These are phyloP conservation scores for Rhododendron vialii DNA, from an alignment of 148 eudicot genomes.

Conservation along the genomic window DNA sequence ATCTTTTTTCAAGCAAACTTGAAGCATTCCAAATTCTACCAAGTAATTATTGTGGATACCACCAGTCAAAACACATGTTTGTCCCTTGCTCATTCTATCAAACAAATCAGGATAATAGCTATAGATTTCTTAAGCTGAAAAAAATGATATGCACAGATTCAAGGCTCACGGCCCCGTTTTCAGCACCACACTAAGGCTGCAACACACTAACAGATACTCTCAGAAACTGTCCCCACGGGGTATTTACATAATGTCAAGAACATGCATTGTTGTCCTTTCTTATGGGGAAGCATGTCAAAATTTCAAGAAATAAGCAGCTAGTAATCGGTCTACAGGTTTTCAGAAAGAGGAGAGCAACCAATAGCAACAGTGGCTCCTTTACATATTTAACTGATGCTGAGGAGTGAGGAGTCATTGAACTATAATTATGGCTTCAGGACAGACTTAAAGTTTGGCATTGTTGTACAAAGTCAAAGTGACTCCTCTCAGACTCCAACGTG, in stretches of 20 bases:
- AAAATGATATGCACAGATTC: background rate
- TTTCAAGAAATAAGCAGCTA: background rate
- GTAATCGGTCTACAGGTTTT: background rate
- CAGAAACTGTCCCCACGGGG: background rate
- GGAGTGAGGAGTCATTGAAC: background rate
- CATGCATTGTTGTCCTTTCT: background rate
- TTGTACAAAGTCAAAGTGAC: background rate
- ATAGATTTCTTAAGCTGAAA: background rate
- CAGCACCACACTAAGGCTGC: constrained; percentile 1
- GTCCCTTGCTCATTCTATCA: background rate
- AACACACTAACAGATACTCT: background rate
- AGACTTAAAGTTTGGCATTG: background rate
- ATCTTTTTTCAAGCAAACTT: background rate
- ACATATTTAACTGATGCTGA: background rate
- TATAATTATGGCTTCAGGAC: background rate
- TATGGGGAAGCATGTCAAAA: background rate
- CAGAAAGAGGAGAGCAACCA: background rate
- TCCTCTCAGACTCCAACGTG: background rate
- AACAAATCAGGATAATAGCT: background rate
- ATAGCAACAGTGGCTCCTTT: background rate
- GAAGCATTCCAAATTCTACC: background rate
- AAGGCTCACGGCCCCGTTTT: background rate
- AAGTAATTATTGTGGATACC: background rate
- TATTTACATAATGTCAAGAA: background rate
- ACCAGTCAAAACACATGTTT: background rate